Evolutionary conservation across 129 eudicot species (phyloP).

Genomic region (Centrapalus pauciflorus): DNA sequence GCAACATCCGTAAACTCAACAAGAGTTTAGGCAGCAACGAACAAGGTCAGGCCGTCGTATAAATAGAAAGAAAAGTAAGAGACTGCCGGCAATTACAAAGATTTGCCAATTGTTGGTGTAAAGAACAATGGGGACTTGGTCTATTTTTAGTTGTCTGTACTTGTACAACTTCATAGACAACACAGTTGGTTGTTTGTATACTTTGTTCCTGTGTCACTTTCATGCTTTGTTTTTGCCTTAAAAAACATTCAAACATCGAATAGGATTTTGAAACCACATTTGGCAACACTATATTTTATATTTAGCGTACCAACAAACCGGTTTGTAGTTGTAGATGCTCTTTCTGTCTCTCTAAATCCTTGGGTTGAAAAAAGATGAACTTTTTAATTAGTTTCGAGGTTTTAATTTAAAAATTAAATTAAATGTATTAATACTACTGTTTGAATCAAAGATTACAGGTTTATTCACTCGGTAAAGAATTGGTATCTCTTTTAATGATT

Average conservation of each 20-base stretch:
- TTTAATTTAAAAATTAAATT: neutral
- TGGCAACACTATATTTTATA: constrained; percentile 25
- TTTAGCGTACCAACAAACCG: neutral
- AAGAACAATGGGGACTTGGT: constrained; percentile 28
- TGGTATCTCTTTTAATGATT: too few species aligned
- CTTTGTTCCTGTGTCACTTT: constrained; percentile 25
- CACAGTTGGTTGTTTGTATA: constrained; percentile 26
- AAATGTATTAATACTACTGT: too few species aligned
- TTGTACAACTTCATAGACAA: constrained; percentile 25
- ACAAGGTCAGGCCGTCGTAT: constrained; percentile 10
- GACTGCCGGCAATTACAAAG: constrained; percentile 36
- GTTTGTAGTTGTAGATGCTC: constrained; percentile 16
- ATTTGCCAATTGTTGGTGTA: constrained; percentile 32
- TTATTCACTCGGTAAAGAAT: too few species aligned
- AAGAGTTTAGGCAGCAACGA: constrained; percentile 10
- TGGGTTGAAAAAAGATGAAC: too few species aligned
- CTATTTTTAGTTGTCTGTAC: neutral
- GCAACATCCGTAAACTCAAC: constrained; percentile 8
- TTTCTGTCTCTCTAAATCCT: neutral
- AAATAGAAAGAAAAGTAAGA: constrained; percentile 5
- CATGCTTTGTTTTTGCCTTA: constrained; percentile 21
- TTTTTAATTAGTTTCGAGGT: neutral
- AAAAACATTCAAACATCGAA: constrained; percentile 20
- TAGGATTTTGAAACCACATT: constrained; percentile 29
- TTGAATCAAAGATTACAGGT: too few species aligned